A percentile compares a stretch with the other conserved stretches of the same genome.
These are phyloP conservation scores for Chloropicon primus DNA, from an alignment of 139 green algal species.

Conservation along the genomic window DNA sequence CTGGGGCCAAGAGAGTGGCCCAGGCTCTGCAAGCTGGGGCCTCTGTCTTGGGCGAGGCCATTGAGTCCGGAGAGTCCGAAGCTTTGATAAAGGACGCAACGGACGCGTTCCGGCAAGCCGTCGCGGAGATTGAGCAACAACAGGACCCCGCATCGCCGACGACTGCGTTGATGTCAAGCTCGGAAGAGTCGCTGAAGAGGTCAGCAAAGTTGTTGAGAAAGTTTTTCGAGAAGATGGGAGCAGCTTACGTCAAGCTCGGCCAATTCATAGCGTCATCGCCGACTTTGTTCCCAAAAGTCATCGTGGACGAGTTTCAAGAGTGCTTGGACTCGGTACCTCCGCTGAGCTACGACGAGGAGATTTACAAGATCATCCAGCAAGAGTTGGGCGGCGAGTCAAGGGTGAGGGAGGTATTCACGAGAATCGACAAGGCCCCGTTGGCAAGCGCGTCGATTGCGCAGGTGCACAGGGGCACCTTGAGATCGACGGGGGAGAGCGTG, in stretches of 20 bases:
- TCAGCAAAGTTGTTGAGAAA: conserved; percentile 30
- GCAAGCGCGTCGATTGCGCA: conserved; percentile 83
- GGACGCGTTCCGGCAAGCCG: background rate
- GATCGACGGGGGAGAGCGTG: conserved; percentile 56
- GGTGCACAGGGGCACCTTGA: conserved; percentile 75
- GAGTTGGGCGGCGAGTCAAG: conserved; percentile 44
- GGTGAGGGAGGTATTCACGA: conserved; percentile 61
- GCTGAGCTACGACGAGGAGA: background rate
- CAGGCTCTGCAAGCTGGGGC: background rate
- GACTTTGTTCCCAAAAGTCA: conserved; percentile 73
- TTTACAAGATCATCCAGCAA: conserved; percentile 14
- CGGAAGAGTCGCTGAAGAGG: background rate
- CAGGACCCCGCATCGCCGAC: background rate
- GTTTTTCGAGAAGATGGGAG: conserved; percentile 88
- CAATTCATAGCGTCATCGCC: conserved; percentile 87
- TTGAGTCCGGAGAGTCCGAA: background rate
- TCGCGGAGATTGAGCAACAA: background rate
- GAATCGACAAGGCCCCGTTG: conserved; percentile 66
- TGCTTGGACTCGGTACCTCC: background rate
- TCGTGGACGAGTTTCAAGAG: conserved; percentile 26
- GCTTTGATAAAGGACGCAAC: background rate
- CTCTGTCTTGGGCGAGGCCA: background rate
- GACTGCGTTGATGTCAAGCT: background rate
- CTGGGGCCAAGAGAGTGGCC: background rate
- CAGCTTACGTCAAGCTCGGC: conserved; percentile 88